A percentile compares a stretch with the other conserved stretches of the same genome.
These are phyloP conservation scores for Abortiporus biennis DNA, from an alignment of 1,284 basidiomycete genomes.

Conservation along the genomic window DNA sequence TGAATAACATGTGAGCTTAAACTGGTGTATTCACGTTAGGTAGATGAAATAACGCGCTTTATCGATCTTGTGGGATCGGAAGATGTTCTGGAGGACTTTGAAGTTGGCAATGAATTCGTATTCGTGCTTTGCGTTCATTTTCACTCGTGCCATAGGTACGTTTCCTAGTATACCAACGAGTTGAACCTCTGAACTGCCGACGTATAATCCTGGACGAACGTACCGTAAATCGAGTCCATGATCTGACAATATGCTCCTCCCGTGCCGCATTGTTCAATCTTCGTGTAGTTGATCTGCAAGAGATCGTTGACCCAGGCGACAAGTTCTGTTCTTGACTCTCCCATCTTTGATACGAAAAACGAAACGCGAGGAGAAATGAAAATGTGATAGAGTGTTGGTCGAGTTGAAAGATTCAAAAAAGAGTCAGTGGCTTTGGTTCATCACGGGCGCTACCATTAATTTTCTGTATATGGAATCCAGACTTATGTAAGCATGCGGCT, in stretches of 20 bases:
- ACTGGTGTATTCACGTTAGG: slow-evolving; percentile 7
- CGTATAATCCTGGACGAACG: slow-evolving; percentile 19
- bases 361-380: not conserved
- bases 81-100: slow-evolving; percentile 89
- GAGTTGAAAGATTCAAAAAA: not conserved
- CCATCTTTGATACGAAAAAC: slow-evolving; percentile 25
- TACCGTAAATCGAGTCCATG: slow-evolving; percentile 90
- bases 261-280: slow-evolving; percentile 91
- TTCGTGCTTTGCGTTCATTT: slow-evolving; percentile 92
- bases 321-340: slow-evolving; percentile 80
- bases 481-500: no score
- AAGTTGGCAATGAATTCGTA: slow-evolving; percentile 96
- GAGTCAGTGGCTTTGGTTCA: not conserved
- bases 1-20: slow-evolving; percentile 5
- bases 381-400: slow-evolving; percentile 2
- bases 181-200: not conserved
- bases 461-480: not conserved
- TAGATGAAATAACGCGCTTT: slow-evolving; percentile 54
- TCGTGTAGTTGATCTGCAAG: slow-evolving; percentile 86
- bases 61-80: slow-evolving; percentile 88
- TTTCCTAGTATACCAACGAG: slow-evolving; percentile 46
- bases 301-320: slow-evolving; percentile 94
- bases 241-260: slow-evolving; percentile 91
- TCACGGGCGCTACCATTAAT: not conserved
- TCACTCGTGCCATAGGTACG: slow-evolving; percentile 82